A percentile compares a stretch with the other conserved stretches of the same genome.
phyloP scores from a whole-genome alignment of 352 stramenopile genomes.

The Phytophthora melonis region DNA sequence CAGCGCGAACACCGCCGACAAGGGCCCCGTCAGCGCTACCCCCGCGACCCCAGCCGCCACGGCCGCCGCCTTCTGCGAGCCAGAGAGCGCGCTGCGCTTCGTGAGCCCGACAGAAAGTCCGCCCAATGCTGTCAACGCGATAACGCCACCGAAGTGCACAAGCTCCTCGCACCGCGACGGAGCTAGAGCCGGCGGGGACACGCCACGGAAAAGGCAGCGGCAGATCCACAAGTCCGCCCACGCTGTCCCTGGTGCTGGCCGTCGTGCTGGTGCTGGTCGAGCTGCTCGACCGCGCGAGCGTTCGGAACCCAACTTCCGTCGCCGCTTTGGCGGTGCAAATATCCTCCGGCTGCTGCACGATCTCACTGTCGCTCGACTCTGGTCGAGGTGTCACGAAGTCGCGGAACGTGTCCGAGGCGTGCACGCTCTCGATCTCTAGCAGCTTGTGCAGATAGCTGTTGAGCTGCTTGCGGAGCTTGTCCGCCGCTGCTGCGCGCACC shows the following conservation, averaged over 20 bases:
- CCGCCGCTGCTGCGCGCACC: constrained; percentile 31
- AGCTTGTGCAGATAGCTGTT: constrained; percentile 74
- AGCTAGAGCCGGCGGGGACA: constrained; percentile 25
- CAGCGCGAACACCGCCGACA: constrained; percentile 62
- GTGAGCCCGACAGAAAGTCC: constrained; percentile 62
- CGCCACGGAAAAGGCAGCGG: constrained; percentile 30
- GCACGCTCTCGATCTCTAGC: constrained; percentile 62
- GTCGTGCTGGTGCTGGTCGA: constrained; percentile 30
- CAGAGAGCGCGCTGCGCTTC: constrained; percentile 61
- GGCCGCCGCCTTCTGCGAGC: constrained; percentile 62
- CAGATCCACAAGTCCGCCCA: constrained; percentile 15
- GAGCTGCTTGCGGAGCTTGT: constrained; percentile 56
- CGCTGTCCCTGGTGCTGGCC: constrained; percentile 32
- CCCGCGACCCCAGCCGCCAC: constrained; percentile 64
- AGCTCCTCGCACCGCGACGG: constrained; percentile 39
- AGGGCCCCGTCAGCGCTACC: constrained; percentile 58
- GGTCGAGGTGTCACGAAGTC: constrained; percentile 57
- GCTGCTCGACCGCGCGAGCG: constrained; percentile 23
- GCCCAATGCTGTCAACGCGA: constrained; percentile 58
- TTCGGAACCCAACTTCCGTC: background rate
- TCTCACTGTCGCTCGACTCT: constrained; percentile 45
- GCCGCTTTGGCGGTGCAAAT: constrained; percentile 9
- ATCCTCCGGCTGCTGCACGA: constrained; percentile 10
- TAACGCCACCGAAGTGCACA: constrained; percentile 56
- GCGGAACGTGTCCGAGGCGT: constrained; percentile 49